Percentiles rank a stretch among this genome's conserved stretches.
Conservation (phyloP, 345 rosid genomes). For the Bruguiera gymnorhiza region DNA sequence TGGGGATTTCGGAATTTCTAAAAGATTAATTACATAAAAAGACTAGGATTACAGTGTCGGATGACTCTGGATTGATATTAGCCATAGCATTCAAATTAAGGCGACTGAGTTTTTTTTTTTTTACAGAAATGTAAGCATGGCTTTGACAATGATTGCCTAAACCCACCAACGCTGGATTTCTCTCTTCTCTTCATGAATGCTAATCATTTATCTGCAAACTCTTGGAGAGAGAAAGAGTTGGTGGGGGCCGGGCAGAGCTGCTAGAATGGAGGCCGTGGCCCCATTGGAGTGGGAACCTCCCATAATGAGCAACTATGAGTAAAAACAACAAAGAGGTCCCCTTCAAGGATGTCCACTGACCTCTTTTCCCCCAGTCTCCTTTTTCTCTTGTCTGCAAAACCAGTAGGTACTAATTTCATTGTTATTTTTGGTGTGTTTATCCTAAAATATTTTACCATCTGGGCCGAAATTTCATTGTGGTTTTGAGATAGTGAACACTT, state of each 20-base stretch:
- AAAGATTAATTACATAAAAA: background rate
- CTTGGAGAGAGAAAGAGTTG: background rate
- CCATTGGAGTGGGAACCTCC: slow-evolving; percentile 14
- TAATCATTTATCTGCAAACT: slow-evolving; percentile 19
- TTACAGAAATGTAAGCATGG: slow-evolving; percentile 26
- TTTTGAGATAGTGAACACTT: background rate
- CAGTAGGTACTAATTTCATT: too few relatives aligned
- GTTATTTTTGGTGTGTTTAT: too few relatives aligned
- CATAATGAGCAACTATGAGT: slow-evolving; percentile 22
- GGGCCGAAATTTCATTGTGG: slow-evolving; percentile 15
- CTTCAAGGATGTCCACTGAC: slow-evolving; percentile 14
- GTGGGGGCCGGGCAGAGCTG: background rate
- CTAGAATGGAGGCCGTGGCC: slow-evolving; percentile 18
- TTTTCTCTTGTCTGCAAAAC: too few relatives aligned
- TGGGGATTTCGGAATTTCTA: background rate
- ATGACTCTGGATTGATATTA: slow-evolving; percentile 8
- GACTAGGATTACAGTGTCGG: background rate
- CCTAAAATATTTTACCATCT: background rate
- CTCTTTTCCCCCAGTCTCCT: background rate
- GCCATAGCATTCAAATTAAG: background rate
- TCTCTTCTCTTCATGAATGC: slow-evolving; percentile 22
- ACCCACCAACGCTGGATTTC: slow-evolving; percentile 18
- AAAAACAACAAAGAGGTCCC: slow-evolving; percentile 9
- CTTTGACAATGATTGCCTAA: slow-evolving; percentile 31
- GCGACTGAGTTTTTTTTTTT: background rate